Conservation (phyloP, 1,284 basidiomycete species). For the Pseudozyma hubeiensis region DNA sequence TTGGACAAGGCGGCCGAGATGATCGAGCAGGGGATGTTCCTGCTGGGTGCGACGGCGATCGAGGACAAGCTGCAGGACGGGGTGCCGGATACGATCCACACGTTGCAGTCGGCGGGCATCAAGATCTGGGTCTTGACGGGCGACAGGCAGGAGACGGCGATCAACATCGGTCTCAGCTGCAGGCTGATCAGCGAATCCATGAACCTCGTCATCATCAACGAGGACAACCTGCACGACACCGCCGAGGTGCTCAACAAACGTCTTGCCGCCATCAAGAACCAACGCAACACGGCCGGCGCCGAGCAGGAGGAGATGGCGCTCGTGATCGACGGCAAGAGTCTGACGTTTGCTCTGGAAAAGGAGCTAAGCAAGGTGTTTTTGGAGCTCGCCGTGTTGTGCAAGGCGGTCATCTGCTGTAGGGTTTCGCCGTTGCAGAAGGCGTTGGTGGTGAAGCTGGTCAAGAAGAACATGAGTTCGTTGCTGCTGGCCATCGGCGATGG, state of each 20-base stretch:
- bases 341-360: constrained; percentile 92
- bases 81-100: constrained; percentile 97
- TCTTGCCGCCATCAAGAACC: constrained; percentile 89
- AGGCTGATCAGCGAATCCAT: constrained; percentile 96
- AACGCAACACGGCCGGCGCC: constrained; percentile 78
- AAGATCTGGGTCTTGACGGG: constrained; percentile 99
- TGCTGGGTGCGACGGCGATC: constrained; percentile 96
- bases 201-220: constrained; percentile 94
- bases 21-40: constrained; percentile 91
- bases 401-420: constrained; percentile 97
- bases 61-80: constrained; percentile 99
- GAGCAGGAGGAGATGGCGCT: constrained; percentile 94
- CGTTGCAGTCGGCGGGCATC: constrained; percentile 95
- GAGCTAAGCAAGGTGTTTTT: constrained; percentile 88
- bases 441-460: constrained; percentile 96
- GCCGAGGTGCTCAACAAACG: constrained; percentile 88
- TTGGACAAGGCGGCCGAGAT: constrained; percentile 93
- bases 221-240: constrained; percentile 84
- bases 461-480: constrained; percentile 91
- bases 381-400: constrained; percentile 97
- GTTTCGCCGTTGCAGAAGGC: constrained; percentile 98
- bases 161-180: constrained; percentile 98
- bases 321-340: constrained; percentile 95
- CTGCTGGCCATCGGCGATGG: constrained; percentile 87
- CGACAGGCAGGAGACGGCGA: constrained; percentile 97